phyloP scores from a whole-genome alignment of 139 green algal genomes.

The Chlamydomonas incerta region DNA sequence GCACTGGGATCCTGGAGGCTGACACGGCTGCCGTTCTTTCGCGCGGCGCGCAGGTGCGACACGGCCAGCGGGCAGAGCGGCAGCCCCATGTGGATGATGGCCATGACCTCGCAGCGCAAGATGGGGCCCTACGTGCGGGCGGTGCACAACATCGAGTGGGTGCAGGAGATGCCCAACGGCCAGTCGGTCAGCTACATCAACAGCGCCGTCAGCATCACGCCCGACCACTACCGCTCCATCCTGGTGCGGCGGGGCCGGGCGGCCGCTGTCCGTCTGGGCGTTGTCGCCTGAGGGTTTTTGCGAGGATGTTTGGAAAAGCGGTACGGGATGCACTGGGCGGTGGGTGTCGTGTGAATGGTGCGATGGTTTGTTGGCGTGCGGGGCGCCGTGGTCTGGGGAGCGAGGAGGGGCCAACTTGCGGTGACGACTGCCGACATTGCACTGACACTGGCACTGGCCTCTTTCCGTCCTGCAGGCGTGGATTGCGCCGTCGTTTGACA shows the following conservation, averaged over 20 bases:
- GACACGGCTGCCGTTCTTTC: no score
- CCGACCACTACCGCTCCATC: constrained; percentile 40
- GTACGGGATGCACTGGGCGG: no score
- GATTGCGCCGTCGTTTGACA: constrained; percentile 33
- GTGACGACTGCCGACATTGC: no score
- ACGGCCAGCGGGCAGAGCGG: constrained; percentile 35
- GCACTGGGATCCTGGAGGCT: no score
- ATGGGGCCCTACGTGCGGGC: constrained; percentile 29
- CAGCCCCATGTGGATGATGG: constrained; percentile 36
- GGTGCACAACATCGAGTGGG: constrained; percentile 50
- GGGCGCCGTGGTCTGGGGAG: no score
- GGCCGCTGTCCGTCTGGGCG: no score
- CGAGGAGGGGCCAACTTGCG: neutral
- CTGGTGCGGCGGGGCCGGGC: constrained; percentile 2
- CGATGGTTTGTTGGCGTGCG: no score
- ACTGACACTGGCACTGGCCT: neutral
- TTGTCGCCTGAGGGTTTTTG: no score
- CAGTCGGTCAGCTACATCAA: constrained; percentile 21
- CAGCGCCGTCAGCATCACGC: constrained; percentile 37
- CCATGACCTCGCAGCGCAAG: constrained; percentile 9
- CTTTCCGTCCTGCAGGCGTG: constrained; percentile 8
- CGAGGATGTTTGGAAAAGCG: no score
- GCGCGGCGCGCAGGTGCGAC: neutral
- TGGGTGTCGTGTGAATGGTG: no score
- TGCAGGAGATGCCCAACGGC: constrained; percentile 29